Evolutionary conservation across 768 basidiomycete genomes (phyloP), one percentile per base, ranked within the genome.

Genomic region (Sistotremastrum niveocremeum): DNA sequence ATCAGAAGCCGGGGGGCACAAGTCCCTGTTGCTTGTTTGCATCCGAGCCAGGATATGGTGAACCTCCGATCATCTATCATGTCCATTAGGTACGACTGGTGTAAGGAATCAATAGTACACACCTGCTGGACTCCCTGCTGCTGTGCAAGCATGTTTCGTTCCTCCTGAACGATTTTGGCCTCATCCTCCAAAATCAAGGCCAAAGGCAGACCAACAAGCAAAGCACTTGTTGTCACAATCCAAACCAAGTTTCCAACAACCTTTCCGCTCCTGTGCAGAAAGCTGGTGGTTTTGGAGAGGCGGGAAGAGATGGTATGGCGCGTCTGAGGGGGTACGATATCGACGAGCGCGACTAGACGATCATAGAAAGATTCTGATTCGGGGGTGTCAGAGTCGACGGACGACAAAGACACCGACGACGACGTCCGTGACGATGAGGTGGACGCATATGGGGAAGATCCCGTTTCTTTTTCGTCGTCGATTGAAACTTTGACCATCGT

Each of bases 151-250:
- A 88, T 77, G 65, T 97, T 91, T 65, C 85, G 81, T 65, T 98
- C 95, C 65, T 97, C 91, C 41, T 82, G 80, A 7, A 90, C 82
- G 47, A 94, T 76, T 65, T 91, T 90, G 45, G 87, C 84, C 68
- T 99, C 95, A 65, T 95, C 94, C 65, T 99, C 95, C 55, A 98
- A 71, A 50, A 80, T 83, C 54, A 98, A 73, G 4, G 93, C 90
- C 51, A 98, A 72, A 34, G 95, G 95, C 36, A 99, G 71, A 9
- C 88, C 95, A 42, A 99, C 83, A 52, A 99, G 77, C 46, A 99
- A 70, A 1, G 93, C 91, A 39, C 84, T 87, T 6, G 94, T 98
- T 46, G 88, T 91, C 59, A 97, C 69, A 51, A 95, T 74, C 95
- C 95, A 99, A 47, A 93, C 85, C 54, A 90, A 65, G 61, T 84